These are phyloP conservation scores for Pistacia integerrima DNA, from an alignment of 345 rosid genomes.

Conservation along the genomic window DNA sequence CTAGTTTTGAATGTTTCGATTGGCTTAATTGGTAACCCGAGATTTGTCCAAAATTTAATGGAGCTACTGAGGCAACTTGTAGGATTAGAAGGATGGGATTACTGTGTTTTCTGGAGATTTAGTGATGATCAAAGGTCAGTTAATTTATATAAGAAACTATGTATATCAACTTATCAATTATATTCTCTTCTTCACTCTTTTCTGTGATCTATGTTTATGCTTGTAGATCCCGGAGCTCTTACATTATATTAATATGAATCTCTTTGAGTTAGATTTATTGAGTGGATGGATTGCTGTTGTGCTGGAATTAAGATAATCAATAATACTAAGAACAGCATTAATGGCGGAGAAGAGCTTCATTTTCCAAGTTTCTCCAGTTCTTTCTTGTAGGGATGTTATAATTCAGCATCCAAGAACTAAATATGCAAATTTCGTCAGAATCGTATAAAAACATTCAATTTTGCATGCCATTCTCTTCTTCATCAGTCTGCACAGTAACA, in stretches of 20 bases:
- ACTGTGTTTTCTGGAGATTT: constrained; percentile 80
- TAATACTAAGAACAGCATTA: constrained; percentile 19
- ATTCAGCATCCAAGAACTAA: constrained; percentile 67
- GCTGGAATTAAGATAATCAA: constrained; percentile 43
- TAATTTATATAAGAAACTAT: neutral
- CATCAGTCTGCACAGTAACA: constrained; percentile 34
- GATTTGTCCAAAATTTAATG: constrained; percentile 49
- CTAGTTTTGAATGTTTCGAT: neutral
- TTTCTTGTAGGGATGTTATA: constrained; percentile 65
- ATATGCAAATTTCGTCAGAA: constrained; percentile 53
- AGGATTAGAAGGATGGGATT: constrained; percentile 75
- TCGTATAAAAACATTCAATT: too few species aligned
- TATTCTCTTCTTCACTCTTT: constrained; percentile 7
- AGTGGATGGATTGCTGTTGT: constrained; percentile 89
- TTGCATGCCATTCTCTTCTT: constrained; percentile 28
- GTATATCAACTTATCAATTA: too few species aligned
- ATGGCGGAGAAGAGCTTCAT: constrained; percentile 49
- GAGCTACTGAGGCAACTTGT: constrained; percentile 74
- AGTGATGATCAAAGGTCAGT: constrained; percentile 85
- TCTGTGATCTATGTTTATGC: neutral
- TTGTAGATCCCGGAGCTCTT: neutral
- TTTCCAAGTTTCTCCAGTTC: constrained; percentile 38
- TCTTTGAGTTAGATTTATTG: constrained; percentile 44
- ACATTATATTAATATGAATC: neutral
- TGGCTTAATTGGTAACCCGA: constrained; percentile 36